Evolutionary conservation across 2,329 filamentous ascomycete species (phyloP).

Genomic region (Emmonsiellopsis sp.): DNA sequence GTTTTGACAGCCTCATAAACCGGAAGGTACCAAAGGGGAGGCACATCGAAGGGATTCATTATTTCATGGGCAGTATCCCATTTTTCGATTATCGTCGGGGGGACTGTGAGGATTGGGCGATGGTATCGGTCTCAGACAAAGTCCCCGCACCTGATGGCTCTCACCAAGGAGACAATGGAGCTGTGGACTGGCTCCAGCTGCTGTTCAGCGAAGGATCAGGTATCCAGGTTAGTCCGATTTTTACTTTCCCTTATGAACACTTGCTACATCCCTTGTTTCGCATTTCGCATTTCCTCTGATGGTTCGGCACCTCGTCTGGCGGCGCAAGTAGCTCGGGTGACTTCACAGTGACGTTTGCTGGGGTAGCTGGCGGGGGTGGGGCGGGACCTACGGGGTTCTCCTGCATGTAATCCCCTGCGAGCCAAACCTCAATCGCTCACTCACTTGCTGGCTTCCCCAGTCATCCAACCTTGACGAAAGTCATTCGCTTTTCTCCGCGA

Average conservation of each 20-base stretch:
- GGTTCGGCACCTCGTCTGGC: no score
- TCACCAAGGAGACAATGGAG: not conserved
- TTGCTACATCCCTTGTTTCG: no score
- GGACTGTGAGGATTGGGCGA: constrained; percentile 18
- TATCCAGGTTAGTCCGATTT: constrained; percentile 19
- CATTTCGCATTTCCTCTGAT: no score
- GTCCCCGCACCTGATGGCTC: constrained; percentile 16
- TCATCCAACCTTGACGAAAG: not conserved
- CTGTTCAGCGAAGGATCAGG: constrained; percentile 17
- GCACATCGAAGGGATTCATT: constrained; percentile 23
- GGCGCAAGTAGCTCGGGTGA: no score
- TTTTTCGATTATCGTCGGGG: constrained; percentile 23
- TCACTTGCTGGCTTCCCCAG: no score
- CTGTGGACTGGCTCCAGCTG: constrained; percentile 28
- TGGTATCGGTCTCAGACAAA: constrained; percentile 18
- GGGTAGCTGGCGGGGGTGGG: no score
- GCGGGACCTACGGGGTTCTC: no score
- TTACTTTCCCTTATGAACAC: no score
- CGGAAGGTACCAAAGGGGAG: constrained; percentile 13
- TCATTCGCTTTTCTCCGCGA: no score
- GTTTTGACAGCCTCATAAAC: constrained; percentile 5
- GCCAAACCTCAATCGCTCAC: no score
- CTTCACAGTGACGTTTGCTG: no score
- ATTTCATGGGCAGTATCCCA: constrained; percentile 22
- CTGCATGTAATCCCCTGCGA: no score